phyloP scores from a whole-genome alignment of 345 rosid genomes.

The Eucalyptus regnans region DNA sequence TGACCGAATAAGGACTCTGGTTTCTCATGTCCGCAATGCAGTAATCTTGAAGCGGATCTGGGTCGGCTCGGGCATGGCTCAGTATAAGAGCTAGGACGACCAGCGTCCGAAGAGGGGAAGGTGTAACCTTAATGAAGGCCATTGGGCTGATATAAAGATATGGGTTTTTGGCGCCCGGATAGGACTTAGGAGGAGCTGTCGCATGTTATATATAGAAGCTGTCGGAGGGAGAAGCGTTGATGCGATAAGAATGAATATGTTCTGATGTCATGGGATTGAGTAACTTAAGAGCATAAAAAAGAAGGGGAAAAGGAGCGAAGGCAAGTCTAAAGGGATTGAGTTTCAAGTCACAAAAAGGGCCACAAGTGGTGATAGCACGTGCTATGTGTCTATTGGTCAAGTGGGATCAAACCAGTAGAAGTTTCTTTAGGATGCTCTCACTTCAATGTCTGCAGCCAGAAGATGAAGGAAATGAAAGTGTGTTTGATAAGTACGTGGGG shows the following conservation, averaged over 20 bases:
- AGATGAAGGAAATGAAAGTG: background rate
- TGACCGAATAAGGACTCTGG: constrained; percentile 8
- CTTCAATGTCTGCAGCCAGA: background rate
- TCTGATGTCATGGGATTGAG: constrained; percentile 12
- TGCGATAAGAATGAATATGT: background rate
- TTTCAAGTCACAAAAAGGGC: background rate
- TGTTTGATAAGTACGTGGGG: background rate
- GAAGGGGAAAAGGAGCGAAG: constrained; percentile 17
- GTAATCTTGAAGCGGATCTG: constrained; percentile 65
- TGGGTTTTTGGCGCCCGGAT: background rate
- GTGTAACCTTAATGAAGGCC: background rate
- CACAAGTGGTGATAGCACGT: background rate
- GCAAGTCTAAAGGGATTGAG: constrained; percentile 12
- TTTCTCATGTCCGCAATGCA: constrained; percentile 42
- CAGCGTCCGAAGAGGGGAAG: background rate
- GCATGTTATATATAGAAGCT: constrained; percentile 10
- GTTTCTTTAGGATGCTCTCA: background rate
- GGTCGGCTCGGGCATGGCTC: constrained; percentile 37
- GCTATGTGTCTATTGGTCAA: background rate
- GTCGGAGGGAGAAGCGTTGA: background rate
- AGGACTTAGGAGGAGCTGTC: background rate
- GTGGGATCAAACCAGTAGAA: background rate
- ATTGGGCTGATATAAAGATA: background rate
- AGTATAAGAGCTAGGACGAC: constrained; percentile 12
- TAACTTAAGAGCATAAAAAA: constrained; percentile 44